phyloP scores from a whole-genome alignment of 2,329 filamentous ascomycete species.

The Moelleriella libera region DNA sequence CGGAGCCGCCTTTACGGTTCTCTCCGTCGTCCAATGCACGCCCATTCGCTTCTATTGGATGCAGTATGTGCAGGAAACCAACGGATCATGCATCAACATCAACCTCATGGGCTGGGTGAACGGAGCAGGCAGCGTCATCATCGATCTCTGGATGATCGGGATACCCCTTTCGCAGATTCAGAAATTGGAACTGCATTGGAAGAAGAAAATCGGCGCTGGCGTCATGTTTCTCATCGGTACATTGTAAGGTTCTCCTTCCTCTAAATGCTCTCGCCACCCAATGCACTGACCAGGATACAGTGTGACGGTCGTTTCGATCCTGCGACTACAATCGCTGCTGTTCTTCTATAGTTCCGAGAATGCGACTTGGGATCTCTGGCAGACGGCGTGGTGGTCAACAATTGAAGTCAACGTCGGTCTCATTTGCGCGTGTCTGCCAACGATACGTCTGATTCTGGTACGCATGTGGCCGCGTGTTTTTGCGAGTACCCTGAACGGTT shows the following conservation, averaged over 20 bases:
- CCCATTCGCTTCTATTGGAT: conserved; percentile 2
- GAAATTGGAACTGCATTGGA: conserved; percentile 3
- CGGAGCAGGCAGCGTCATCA: conserved; percentile 1
- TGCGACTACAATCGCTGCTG: conserved; percentile 3
- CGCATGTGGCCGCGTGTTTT: conserved; percentile 3
- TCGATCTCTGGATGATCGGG: conserved; percentile 4
- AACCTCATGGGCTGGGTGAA: conserved; percentile 3
- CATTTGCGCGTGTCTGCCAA: conserved; percentile 4
- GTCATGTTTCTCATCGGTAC: conserved; percentile 5
- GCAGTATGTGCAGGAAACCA: background rate
- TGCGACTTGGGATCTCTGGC: conserved; percentile 4
- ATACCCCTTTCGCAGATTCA: conserved; percentile 3
- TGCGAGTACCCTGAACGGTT: background rate
- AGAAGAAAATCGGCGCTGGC: conserved; percentile 3
- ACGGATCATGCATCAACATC: conserved; percentile 3
- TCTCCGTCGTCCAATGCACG: conserved; percentile 1
- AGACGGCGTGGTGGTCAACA: conserved; percentile 4
- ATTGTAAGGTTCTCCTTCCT: conserved; percentile 1
- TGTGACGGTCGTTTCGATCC: conserved; percentile 4
- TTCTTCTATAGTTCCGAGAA: conserved; percentile 3
- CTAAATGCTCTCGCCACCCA: background rate
- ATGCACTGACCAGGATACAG: background rate
- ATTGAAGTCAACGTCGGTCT: conserved; percentile 5
- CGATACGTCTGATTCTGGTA: conserved; percentile 1
- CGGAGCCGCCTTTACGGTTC: background rate